Base-by-base conservation (phyloP, 495 filamentous ascomycete genomes). In the Aspergillus asperescens region DNA sequence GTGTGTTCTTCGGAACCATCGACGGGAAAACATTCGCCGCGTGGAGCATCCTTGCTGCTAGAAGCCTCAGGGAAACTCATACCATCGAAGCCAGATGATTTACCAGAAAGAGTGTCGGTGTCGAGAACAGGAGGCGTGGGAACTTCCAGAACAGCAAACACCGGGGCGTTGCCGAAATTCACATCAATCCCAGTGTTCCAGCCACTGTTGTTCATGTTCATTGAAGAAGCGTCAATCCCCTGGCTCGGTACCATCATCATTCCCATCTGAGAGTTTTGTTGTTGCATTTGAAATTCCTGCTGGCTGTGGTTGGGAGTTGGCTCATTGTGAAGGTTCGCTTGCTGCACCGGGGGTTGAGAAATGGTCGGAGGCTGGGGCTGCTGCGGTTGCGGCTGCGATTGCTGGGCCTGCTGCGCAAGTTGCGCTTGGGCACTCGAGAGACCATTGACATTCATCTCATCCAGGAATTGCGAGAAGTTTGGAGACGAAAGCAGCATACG, bases 401-500 rank as follows among this genome's bases (percentile, higher is more conserved):
- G 59, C 48, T 72, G 69, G 4, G 56, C 43, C 9, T 58, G 48
- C 32, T 73, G 76, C 22, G 61, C 55, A 7, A 59, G 50, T 35
- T 68, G 65, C 9, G 62, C 54, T 46, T 71, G 68, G 6, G 55
- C 42, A 20, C 65, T 56, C 12, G 81, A 73, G 1, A 68, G 37
- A 16, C 69, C 70, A 54, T 77, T 80, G 58, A 71, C 59, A 66
- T 77, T 81, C 50, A 93, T 74, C 20, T 88, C 81, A 48, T 89
- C 81, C 43, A 98, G 73, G 68, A 93, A 93, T 53, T 77, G 77
- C 9, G 83, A 84, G 72, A 96, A 95, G 2, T 88, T 80, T n/a
- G 88, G 81, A 25, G 90, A 90, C n/a, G 82, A 82, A 32, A 96
- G 76, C 25, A 96, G 83, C 72, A 86, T 88, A 60, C 84, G 85